Evolutionary conservation across 75 land plant genomes (phyloP).

Genomic region (Isoetes taiwanensis): DNA sequence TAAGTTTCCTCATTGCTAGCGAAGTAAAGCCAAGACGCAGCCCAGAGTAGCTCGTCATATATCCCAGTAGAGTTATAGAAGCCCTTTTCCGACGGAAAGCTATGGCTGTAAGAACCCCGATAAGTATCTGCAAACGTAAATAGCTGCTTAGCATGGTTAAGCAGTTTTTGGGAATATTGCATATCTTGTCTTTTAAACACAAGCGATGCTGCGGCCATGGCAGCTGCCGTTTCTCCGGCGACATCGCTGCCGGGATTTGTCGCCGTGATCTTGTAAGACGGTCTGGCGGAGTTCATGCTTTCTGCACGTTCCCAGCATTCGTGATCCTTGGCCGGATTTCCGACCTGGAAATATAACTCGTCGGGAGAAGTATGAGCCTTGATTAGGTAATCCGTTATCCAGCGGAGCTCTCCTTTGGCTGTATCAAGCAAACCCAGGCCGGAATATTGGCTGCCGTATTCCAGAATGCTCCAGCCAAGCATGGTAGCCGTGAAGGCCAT

Average conservation of each 20-base stretch:
- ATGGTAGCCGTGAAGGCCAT: constrained; percentile 7
- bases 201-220: constrained; percentile 87
- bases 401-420: background rate
- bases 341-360: background rate
- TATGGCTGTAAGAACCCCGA: constrained; percentile 45
- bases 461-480: background rate
- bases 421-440: background rate
- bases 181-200: constrained; percentile 44
- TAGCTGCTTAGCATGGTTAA: constrained; percentile 61
- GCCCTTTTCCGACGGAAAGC: constrained; percentile 40
- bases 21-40: constrained; percentile 85
- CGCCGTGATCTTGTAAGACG: constrained; percentile 45
- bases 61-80: constrained; percentile 91
- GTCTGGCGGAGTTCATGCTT: constrained; percentile 37
- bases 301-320: constrained; percentile 19
- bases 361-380: background rate
- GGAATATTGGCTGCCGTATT: background rate
- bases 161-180: constrained; percentile 49
- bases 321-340: background rate
- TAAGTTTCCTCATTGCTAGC: constrained; percentile 63
- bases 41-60: constrained; percentile 93
- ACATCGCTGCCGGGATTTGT: constrained; percentile 65
- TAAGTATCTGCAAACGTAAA: constrained; percentile 64
- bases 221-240: constrained; percentile 78
- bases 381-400: constrained; percentile 4